Conservation (phyloP, 805 yeast genomes). For the Candida namnaoensis region DNA sequence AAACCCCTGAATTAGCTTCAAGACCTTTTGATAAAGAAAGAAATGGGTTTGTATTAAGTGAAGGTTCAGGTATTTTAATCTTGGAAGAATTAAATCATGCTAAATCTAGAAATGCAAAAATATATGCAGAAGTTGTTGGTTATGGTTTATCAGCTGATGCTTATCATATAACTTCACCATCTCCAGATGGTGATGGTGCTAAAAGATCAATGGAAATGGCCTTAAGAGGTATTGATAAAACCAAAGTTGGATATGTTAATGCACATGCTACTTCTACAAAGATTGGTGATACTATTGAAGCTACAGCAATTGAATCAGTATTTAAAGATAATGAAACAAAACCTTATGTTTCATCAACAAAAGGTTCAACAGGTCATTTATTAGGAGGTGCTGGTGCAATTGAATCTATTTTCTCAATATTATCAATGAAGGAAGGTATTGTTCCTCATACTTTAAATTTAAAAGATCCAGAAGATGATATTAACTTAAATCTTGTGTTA, state of each 20-base stretch:
- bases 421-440: slow-evolving; percentile 46
- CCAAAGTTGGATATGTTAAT: slow-evolving; percentile 66
- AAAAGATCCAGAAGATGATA: slow-evolving; percentile 29
- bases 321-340: slow-evolving; percentile 30
- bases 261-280: slow-evolving; percentile 96
- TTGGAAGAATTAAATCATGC: slow-evolving; percentile 80
- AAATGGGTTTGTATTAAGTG: slow-evolving; percentile 87
- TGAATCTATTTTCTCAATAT: slow-evolving; percentile 74
- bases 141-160: slow-evolving; percentile 93
- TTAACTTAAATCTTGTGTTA: slow-evolving; percentile 47
- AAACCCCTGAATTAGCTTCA: slow-evolving; percentile 57
- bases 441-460: slow-evolving; percentile 83
- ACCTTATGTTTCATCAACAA: slow-evolving; percentile 66
- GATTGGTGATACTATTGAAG: slow-evolving; percentile 86
- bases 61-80: slow-evolving; percentile 81
- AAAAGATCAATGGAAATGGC: slow-evolving; percentile 76
- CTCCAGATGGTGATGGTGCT: slow-evolving; percentile 79
- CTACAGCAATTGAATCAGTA: slow-evolving; percentile 55
- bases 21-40: slow-evolving; percentile 80
- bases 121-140: slow-evolving; percentile 78
- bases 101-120: slow-evolving; percentile 44
- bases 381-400: slow-evolving; percentile 96
- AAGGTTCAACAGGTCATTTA: slow-evolving; percentile 90
- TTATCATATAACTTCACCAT: slow-evolving; percentile 87
- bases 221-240: slow-evolving; percentile 34